Percentiles rank a stretch among this genome's conserved stretches.
Conservation (phyloP, 176 grass and related monocot species). For the Lolium perenne region DNA sequence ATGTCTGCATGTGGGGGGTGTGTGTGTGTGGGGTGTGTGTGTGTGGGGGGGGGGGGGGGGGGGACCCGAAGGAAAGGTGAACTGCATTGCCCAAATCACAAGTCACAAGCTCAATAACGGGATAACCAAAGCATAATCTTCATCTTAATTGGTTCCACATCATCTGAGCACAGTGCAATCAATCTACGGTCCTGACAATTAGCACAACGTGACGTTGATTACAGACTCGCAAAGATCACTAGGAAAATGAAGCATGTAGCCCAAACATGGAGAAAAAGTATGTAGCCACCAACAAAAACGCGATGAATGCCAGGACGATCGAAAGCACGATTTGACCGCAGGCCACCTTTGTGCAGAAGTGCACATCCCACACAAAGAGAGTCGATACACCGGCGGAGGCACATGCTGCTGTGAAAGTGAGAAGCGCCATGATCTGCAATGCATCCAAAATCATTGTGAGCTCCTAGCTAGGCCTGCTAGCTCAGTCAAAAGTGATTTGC, state of each 20-base stretch:
- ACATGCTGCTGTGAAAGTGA: conserved; percentile 65
- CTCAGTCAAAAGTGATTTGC: not conserved
- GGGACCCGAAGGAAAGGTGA: too few species aligned
- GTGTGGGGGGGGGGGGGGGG: too few species aligned
- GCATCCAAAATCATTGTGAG: not conserved
- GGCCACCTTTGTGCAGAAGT: not conserved
- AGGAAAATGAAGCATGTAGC: not conserved
- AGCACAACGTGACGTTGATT: not conserved
- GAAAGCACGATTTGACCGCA: not conserved
- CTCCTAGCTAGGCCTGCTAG: not conserved
- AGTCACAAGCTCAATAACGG: not conserved
- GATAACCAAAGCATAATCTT: too few species aligned
- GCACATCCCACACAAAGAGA: conserved; percentile 50
- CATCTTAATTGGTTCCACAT: too few species aligned
- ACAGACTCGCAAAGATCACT: not conserved
- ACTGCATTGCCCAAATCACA: not conserved
- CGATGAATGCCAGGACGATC: not conserved
- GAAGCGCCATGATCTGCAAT: conserved; percentile 59
- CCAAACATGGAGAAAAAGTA: not conserved
- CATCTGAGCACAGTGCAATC: not conserved
- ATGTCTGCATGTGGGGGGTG: too few species aligned
- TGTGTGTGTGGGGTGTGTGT: too few species aligned
- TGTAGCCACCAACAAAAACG: not conserved
- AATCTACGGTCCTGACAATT: not conserved
- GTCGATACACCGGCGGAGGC: conserved; percentile 51